Conservation (phyloP, 1,284 basidiomycete species). For the Ustilago crameri region DNA sequence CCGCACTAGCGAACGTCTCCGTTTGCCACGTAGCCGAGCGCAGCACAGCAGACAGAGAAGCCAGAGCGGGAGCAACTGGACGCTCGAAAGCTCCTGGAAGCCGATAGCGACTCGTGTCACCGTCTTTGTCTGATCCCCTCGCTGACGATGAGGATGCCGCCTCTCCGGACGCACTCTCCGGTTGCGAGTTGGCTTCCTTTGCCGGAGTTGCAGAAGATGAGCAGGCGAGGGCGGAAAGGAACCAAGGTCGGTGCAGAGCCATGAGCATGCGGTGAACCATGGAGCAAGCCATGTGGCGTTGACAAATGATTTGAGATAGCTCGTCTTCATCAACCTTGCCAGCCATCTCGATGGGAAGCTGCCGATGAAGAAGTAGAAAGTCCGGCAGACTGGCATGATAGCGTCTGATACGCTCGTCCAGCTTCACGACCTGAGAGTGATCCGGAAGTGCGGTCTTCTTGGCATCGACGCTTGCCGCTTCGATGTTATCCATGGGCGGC, state of each 20-base stretch:
- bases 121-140: too few relatives aligned
- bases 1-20: conserved; percentile 22
- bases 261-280: conserved; percentile 39
- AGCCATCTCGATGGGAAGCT: conserved; percentile 34
- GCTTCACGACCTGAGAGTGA: conserved; percentile 17
- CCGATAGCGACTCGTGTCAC: too few relatives aligned
- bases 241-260: conserved; percentile 38
- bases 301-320: conserved; percentile 31
- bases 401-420: conserved; percentile 35
- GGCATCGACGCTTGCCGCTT: neutral
- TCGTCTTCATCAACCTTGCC: conserved; percentile 29
- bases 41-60: conserved; percentile 25
- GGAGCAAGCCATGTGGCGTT: conserved; percentile 31
- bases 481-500: neutral
- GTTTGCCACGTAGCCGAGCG: conserved; percentile 37
- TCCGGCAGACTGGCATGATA: conserved; percentile 32
- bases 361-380: conserved; percentile 28
- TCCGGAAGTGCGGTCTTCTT: conserved; percentile 11
- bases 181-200: neutral
- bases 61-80: conserved; percentile 16
- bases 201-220: neutral
- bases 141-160: neutral
- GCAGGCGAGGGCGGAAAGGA: conserved; percentile 22
- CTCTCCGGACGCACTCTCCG: too few relatives aligned
- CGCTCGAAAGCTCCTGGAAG: neutral